A percentile compares a stretch with the other conserved stretches of the same genome.
Evolutionary conservation across 495 filamentous ascomycete genomes (phyloP).

Genomic region (Hypoxylon fragiforme): DNA sequence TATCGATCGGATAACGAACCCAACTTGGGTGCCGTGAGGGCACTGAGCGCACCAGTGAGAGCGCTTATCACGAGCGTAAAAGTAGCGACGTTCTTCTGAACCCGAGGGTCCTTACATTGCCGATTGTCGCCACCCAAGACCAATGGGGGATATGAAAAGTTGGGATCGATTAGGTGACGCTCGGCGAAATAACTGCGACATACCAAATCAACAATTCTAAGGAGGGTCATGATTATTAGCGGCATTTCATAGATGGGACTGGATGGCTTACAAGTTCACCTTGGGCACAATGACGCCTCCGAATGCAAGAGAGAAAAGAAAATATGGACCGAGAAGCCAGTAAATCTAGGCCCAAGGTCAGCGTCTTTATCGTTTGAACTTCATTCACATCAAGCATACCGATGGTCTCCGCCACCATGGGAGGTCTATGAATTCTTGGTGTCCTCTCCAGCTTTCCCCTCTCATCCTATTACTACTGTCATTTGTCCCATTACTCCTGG

Average conservation of each 20-base stretch:
- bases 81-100: constrained; percentile 73
- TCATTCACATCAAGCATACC: constrained; percentile 45
- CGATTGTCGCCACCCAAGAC: constrained; percentile 67
- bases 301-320: constrained; percentile 78
- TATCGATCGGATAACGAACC: constrained; percentile 87
- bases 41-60: constrained; percentile 68
- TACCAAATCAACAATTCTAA: constrained; percentile 71
- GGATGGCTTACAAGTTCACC: constrained; percentile 62
- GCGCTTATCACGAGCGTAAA: constrained; percentile 77
- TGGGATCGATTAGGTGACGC: constrained; percentile 55
- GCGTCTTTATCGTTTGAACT: neutral
- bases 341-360: constrained; percentile 61
- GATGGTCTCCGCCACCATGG: constrained; percentile 75
- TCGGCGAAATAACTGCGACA: constrained; percentile 79
- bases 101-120: constrained; percentile 71
- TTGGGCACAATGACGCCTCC: constrained; percentile 80
- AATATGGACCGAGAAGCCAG: constrained; percentile 80
- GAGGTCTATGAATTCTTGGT: constrained; percentile 63
- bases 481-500: constrained; percentile 3
- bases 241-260: neutral
- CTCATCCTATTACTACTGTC: constrained; percentile 13
- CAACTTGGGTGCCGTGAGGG: constrained; percentile 77
- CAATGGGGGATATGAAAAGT: constrained; percentile 63
- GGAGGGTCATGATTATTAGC: constrained; percentile 13
- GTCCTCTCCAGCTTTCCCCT: constrained; percentile 43